Evolutionary conservation across 768 basidiomycete species (phyloP), one percentile per base, ranked within the genome.

Genomic region (Suillus discolor): DNA sequence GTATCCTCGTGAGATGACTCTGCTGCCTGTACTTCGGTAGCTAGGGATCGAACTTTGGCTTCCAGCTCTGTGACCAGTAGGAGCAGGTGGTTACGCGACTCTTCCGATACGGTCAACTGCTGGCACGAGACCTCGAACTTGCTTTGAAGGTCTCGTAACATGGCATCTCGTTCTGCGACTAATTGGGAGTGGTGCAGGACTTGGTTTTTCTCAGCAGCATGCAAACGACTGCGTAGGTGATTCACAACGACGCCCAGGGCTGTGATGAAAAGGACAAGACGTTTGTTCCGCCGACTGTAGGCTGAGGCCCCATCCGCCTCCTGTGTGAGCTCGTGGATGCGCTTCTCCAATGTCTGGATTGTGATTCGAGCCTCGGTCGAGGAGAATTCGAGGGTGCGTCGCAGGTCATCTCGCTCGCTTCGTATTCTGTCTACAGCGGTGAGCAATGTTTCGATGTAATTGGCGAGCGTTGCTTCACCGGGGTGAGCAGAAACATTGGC

Each of bases 381-480:
- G 62, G 89, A 78, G 75, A 93, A 94, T 59, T 90, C 82, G 16
- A 93, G 75, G 62, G 89, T 83, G 7, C 87, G 83, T 61, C 83
- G 83, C 34, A 92, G 81, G 55, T 75, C 79, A 67, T 93, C 88
- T 6, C 91, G 82, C 69, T 93, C 90, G 5, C 75, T 74, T 6
- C 92, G 87, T 55, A 93, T 79, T 41, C 91, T 85, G n/a, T 87
- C 84, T 51, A 91, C 79, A 2, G 91, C 87, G 34, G 75, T 75
- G 60, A 93, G 79, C 28, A 93, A 79, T 45, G 83, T 84, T 66
- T 85, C 85, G 41, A 90, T 80, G 53, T 84, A 77, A 23, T 70
- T 73, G 20, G 84, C 77, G 18, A 78, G 63, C 1, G 70, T 69
- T 34, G 74, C 68, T 18, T 76, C 70, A 49, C 65, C 64, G 12